A percentile compares a stretch with the other conserved stretches of the same genome.
These are phyloP conservation scores for Mediolabrus comicus DNA, from an alignment of 108 stramenopile species.

Conservation along the genomic window DNA sequence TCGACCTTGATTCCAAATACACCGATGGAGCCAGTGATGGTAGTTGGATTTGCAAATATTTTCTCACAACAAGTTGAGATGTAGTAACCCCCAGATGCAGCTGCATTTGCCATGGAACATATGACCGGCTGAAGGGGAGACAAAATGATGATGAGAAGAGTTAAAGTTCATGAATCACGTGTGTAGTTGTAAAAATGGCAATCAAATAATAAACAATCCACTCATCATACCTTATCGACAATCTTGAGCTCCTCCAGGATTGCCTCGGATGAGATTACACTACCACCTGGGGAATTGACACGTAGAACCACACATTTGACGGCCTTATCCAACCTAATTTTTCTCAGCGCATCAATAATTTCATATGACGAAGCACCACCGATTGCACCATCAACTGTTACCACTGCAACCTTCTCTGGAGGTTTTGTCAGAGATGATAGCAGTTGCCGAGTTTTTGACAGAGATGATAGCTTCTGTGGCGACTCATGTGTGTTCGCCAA, in stretches of 20 bases:
- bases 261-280: constrained; percentile 69
- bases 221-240: constrained; percentile 44
- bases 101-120: constrained; percentile 72
- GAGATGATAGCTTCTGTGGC: no score
- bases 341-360: constrained; percentile 48
- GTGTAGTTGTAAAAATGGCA: background rate
- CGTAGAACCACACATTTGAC: constrained; percentile 68
- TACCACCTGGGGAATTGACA: constrained; percentile 73
- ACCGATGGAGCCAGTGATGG: constrained; percentile 81
- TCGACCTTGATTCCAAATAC: constrained; percentile 72
- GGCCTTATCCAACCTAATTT: constrained; percentile 52
- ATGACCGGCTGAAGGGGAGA: constrained; percentile 42
- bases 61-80: constrained; percentile 57
- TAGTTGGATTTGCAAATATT: constrained; percentile 71
- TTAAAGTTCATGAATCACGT: background rate
- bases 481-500: background rate
- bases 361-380: constrained; percentile 45
- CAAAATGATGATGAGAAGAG: background rate
- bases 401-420: constrained; percentile 68
- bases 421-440: no score
- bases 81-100: constrained; percentile 85
- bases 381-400: constrained; percentile 65
- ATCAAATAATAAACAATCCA: background rate
- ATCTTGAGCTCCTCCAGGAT: constrained; percentile 64
- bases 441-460: no score